Conservation (phyloP, 352 stramenopile species). For the Globisporangium solare region DNA sequence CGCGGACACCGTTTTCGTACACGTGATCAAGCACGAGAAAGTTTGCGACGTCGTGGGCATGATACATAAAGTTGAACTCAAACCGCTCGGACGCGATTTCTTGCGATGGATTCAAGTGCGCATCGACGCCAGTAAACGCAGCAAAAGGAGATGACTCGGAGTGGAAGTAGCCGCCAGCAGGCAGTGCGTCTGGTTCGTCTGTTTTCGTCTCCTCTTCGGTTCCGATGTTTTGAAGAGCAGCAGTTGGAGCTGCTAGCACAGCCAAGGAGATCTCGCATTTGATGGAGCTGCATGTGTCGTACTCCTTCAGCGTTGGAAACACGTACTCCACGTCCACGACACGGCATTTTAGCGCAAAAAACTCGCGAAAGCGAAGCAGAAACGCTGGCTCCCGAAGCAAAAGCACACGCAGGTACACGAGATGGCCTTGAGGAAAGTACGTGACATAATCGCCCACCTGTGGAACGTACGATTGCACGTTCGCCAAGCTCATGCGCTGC, state of each 20-base stretch:
- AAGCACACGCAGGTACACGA: conserved; percentile 35
- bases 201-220: conserved; percentile 33
- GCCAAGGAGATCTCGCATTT: conserved; percentile 67
- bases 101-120: conserved; percentile 31
- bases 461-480: conserved; percentile 68
- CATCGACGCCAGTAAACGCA: conserved; percentile 65
- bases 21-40: conserved; percentile 83
- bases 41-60: conserved; percentile 78
- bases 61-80: conserved; percentile 64
- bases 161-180: conserved; percentile 26
- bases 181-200: conserved; percentile 18
- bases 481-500: conserved; percentile 41
- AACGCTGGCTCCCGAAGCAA: conserved; percentile 40
- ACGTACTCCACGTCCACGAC: conserved; percentile 73
- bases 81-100: conserved; percentile 40
- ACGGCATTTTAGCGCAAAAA: conserved; percentile 71
- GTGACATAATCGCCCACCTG: conserved; percentile 80
- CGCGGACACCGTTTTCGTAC: conserved; percentile 76
- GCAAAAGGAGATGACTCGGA: conserved; percentile 43
- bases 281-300: conserved; percentile 52
- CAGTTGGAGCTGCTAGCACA: conserved; percentile 51
- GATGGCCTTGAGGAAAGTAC: conserved; percentile 77
- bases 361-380: conserved; percentile 43
- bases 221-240: conserved; percentile 17
- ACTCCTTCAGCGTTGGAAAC: conserved; percentile 59